Evolutionary conservation across 495 filamentous ascomycete genomes (phyloP).

Genomic region (Tricharina praecox): DNA sequence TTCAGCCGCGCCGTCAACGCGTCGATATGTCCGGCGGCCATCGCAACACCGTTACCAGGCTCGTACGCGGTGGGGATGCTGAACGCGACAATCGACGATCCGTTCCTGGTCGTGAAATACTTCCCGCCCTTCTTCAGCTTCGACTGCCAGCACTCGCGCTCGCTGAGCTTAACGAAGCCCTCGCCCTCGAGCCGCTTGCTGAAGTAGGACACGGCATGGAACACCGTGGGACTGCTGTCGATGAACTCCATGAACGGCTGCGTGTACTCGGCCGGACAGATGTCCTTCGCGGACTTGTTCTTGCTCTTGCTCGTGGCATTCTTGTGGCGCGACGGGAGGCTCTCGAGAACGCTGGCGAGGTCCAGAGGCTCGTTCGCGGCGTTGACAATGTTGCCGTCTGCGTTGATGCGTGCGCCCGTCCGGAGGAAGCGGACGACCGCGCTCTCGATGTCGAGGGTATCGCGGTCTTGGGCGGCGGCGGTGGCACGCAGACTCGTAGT

Average conservation of each 20-base stretch:
- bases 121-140: conserved; percentile 64
- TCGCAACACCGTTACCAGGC: conserved; percentile 58
- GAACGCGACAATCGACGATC: conserved; percentile 75
- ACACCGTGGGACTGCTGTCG: conserved; percentile 77
- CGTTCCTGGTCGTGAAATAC: conserved; percentile 77
- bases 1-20: conserved; percentile 78
- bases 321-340: neutral
- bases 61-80: conserved; percentile 63
- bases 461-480: conserved; percentile 7
- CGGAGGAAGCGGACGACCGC: conserved; percentile 5
- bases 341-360: neutral
- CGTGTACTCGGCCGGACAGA: conserved; percentile 39
- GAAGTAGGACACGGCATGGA: conserved; percentile 67
- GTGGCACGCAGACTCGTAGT: conserved; percentile 10
- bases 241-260: conserved; percentile 80
- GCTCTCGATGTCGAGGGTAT: conserved; percentile 6
- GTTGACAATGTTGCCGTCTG: neutral
- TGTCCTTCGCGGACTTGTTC: conserved; percentile 12
- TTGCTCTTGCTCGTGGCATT: neutral
- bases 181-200: conserved; percentile 47
- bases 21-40: conserved; percentile 82
- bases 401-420: conserved; percentile 4
- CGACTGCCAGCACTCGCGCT: conserved; percentile 60
- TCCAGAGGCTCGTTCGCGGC: neutral
- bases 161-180: conserved; percentile 63